A percentile compares a stretch with the other conserved stretches of the same genome.
Evolutionary conservation across 164 flowering plant genomes (phyloP).

Genomic region (Platanus orientalis): DNA sequence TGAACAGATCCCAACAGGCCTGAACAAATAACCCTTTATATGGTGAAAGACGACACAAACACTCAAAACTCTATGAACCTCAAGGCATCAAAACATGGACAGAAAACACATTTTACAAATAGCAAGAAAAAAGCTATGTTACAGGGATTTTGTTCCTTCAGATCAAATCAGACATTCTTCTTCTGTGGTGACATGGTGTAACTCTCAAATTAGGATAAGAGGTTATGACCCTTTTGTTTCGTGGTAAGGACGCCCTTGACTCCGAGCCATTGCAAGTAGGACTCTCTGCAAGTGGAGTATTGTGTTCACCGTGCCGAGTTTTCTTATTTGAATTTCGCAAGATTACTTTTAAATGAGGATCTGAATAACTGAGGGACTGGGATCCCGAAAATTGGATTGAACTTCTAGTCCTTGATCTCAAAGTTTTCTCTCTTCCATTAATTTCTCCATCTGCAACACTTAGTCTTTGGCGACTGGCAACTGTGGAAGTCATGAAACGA

Average conservation of each 20-base stretch:
- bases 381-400: conserved; percentile 46
- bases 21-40: conserved; percentile 1
- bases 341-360: conserved; percentile 33
- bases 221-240: conserved; percentile 36
- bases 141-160: conserved; percentile 8
- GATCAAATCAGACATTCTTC: conserved; percentile 63
- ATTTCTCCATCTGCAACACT: conserved; percentile 38
- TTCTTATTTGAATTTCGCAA: conserved; percentile 29
- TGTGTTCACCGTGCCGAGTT: conserved; percentile 27
- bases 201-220: conserved; percentile 42
- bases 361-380: conserved; percentile 53
- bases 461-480: conserved; percentile 62
- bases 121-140: not conserved
- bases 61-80: not conserved
- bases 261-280: conserved; percentile 24
- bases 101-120: conserved; percentile 9
- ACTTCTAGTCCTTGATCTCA: conserved; percentile 34
- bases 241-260: conserved; percentile 18
- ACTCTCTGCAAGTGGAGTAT: conserved; percentile 16
- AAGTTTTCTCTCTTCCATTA: conserved; percentile 26
- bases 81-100: not conserved
- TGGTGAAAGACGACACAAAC: not conserved
- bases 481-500: conserved; percentile 76
- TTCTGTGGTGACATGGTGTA: conserved; percentile 37
- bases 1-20: conserved; percentile 15